phyloP scores from a whole-genome alignment of 441 rosid genomes.

The Rhodomyrtus psidioides region DNA sequence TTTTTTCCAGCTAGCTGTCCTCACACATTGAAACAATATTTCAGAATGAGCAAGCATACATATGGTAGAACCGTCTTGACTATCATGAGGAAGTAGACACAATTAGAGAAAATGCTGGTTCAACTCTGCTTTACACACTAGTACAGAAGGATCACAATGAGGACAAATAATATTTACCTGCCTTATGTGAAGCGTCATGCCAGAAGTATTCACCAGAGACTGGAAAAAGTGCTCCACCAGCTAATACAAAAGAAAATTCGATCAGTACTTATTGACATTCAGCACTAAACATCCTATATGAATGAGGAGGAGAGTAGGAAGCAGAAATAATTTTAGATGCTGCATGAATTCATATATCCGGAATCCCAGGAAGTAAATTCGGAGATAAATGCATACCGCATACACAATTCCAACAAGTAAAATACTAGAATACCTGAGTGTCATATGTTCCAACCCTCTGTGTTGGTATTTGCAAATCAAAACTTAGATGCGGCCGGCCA shows the following conservation, averaged over 20 bases:
- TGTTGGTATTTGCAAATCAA: constrained; percentile 72
- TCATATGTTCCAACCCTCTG: constrained; percentile 84
- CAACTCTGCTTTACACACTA: background rate
- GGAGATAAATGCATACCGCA: background rate
- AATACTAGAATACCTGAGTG: constrained; percentile 49
- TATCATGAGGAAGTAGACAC: background rate
- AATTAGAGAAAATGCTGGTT: background rate
- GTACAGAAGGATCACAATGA: background rate
- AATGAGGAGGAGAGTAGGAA: background rate
- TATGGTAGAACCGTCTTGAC: background rate
- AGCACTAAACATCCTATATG: background rate
- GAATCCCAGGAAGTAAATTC: background rate
- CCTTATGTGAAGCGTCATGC: constrained; percentile 85
- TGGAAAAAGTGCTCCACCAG: constrained; percentile 90
- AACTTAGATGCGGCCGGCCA: constrained; percentile 77
- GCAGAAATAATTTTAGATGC: background rate
- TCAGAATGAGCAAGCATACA: background rate
- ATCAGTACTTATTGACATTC: background rate
- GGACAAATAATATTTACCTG: constrained; percentile 36
- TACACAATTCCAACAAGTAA: background rate
- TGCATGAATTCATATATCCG: background rate
- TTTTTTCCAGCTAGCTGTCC: constrained; percentile 80
- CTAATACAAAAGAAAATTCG: constrained; percentile 21
- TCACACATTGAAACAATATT: constrained; percentile 7
- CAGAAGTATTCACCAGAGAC: constrained; percentile 83